Evolutionary conservation across 805 yeast genomes (phyloP).

Genomic region (Candida patagonica): DNA sequence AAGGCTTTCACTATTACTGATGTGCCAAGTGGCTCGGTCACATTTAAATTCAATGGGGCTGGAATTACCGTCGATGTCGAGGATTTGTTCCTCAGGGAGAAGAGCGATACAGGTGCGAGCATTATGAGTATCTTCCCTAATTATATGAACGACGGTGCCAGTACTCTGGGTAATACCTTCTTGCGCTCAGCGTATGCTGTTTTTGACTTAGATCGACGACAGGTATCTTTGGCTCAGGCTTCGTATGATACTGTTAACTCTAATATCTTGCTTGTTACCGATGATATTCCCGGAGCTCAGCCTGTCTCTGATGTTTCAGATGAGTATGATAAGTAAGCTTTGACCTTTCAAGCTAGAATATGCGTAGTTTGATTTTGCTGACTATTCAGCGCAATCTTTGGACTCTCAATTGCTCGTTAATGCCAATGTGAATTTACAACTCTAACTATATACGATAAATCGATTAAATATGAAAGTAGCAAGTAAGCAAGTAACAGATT

Average conservation of each 20-base stretch:
- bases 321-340: no score
- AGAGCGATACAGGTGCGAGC: constrained; percentile 33
- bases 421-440: no score
- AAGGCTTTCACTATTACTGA: constrained; percentile 4
- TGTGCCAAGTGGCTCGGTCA: neutral
- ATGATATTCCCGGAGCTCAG: constrained; percentile 17
- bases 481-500: no score
- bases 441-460: no score
- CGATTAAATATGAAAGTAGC: no score
- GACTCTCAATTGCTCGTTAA: no score
- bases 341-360: no score
- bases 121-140: constrained; percentile 4
- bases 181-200: constrained; percentile 57
- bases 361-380: no score
- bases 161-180: constrained; percentile 55
- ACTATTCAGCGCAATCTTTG: no score
- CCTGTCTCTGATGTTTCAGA: no score
- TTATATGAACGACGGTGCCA: neutral
- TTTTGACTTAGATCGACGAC: constrained; percentile 51
- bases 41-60: constrained; percentile 20
- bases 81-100: constrained; percentile 9
- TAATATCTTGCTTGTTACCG: constrained; percentile 10
- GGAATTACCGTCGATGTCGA: constrained; percentile 16
- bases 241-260: constrained; percentile 15
- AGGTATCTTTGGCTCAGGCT: constrained; percentile 48